Evolutionary conservation across 345 rosid species (phyloP).

Genomic region (Aurinia saxatilis): DNA sequence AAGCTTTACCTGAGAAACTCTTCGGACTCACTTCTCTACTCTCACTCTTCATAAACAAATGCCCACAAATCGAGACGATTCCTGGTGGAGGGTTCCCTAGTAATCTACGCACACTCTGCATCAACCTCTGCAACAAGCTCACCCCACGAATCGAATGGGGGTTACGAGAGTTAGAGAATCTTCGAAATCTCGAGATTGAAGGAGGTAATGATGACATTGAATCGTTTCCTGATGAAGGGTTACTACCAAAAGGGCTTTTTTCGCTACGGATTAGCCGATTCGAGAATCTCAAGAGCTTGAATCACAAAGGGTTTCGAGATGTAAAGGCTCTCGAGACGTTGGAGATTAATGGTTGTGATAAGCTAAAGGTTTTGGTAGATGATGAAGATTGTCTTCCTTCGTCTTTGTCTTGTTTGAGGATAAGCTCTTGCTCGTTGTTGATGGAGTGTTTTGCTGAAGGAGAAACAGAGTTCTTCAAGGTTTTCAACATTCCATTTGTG

Average conservation of each 20-base stretch:
- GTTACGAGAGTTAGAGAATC: conserved; percentile 24
- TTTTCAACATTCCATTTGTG: conserved; percentile 13
- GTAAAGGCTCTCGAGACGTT: conserved; percentile 16
- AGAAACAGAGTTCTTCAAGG: conserved; percentile 22
- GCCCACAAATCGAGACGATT: conserved; percentile 23
- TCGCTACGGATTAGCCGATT: conserved; percentile 26
- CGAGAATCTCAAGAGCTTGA: conserved; percentile 11
- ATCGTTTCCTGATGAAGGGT: conserved; percentile 33
- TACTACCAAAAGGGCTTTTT: conserved; percentile 23
- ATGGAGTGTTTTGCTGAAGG: conserved; percentile 1
- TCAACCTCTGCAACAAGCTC: conserved; percentile 27
- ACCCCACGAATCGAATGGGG: conserved; percentile 26
- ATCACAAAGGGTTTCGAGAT: conserved; percentile 23
- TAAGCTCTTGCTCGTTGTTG: conserved; percentile 24
- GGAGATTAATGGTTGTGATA: conserved; percentile 30
- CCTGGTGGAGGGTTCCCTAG: conserved; percentile 32
- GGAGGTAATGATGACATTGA: conserved; percentile 21
- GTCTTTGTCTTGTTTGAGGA: conserved; percentile 22
- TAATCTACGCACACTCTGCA: conserved; percentile 22
- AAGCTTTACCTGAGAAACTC: conserved; percentile 30
- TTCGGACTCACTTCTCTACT: conserved; percentile 27
- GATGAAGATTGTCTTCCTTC: conserved; percentile 22
- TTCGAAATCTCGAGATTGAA: conserved; percentile 30
- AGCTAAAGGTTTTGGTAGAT: conserved; percentile 22
- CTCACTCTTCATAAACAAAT: conserved; percentile 24